Evolutionary conservation across 2,329 filamentous ascomycete species (phyloP), one percentile per base, ranked within the genome.

Genomic region (Pestalotiopsis sp.): DNA sequence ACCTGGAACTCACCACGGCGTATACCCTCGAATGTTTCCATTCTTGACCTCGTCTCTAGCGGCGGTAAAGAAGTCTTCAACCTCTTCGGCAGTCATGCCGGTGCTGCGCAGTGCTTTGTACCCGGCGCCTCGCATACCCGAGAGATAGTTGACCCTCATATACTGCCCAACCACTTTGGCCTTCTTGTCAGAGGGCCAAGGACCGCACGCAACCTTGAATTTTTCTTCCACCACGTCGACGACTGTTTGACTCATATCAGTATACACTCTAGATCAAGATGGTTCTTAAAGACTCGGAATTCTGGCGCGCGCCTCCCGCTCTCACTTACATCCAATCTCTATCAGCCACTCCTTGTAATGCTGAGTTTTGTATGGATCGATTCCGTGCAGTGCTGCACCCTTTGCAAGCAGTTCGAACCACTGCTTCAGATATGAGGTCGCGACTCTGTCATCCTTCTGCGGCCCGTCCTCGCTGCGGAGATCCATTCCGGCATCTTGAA

Each of bases 401-500:
- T 20, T 41, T 14, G 61, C 62, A 56, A 20, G 58, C 25, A 45
- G 13, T 4, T 68, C 52, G 3, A 65, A 68, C 61, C 62, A 68
- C 12, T 49, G 23, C 23, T 65, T 66, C 12, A 66, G 49, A 58
- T 57, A 58, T 6, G 61, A 36, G 39, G 61, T n/a, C 39, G 31
- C 7, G 20, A 65, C 36, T 25, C 67, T 41, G 17, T 64, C 14
- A 27, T 45, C 36, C 17, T 17, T 25, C 4, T 64, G 5, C 23
- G 61, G 61, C 17, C 67, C 23, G 25, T 68, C 67, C 17, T 56
- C 67, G 17, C 61, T 56, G 31, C 65, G 61, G 9, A 65, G 58
- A 6, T 68, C 52, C 67, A 65, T 65, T 3, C 58, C 52, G 52
- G 61, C 62, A n/a, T 68, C 67, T 36, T 68, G 67, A 5, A 66